A percentile compares a stretch with the other conserved stretches of the same genome.
phyloP scores from a whole-genome alignment of 495 filamentous ascomycete genomes.

The Talaromyces wortmannii region DNA sequence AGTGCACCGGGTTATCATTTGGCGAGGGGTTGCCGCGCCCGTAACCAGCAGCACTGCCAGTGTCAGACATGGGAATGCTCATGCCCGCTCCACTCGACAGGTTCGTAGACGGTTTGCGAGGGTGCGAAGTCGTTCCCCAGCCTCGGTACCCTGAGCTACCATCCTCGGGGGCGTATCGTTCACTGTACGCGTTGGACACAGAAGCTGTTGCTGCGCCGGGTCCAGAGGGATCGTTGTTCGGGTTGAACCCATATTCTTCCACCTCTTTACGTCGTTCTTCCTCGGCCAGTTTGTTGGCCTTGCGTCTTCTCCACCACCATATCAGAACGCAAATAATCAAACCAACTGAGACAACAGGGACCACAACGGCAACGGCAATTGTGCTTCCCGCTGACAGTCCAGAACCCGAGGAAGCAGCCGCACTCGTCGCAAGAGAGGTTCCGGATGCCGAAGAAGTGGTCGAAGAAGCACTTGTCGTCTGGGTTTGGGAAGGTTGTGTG shows the following conservation, averaged over 20 bases:
- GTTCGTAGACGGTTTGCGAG: conserved; percentile 80
- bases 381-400: conserved; percentile 57
- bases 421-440: conserved; percentile 21
- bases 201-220: conserved; percentile 46
- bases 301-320: conserved; percentile 81
- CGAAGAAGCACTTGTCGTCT: conserved; percentile 6
- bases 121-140: conserved; percentile 86
- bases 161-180: conserved; percentile 51
- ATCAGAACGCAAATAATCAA: conserved; percentile 68
- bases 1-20: conserved; percentile 52
- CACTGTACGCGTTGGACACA: conserved; percentile 37
- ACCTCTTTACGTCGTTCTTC: conserved; percentile 89
- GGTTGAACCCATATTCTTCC: conserved; percentile 94
- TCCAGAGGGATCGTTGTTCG: conserved; percentile 82
- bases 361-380: conserved; percentile 89
- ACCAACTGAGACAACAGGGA: conserved; percentile 85
- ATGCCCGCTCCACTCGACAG: conserved; percentile 67
- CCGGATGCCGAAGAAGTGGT: conserved; percentile 13
- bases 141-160: conserved; percentile 77
- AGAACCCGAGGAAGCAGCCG: conserved; percentile 16
- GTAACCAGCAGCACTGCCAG: conserved; percentile 45
- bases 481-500: conserved; percentile 6
- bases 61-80: conserved; percentile 70
- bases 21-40: conserved; percentile 58
- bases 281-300: conserved; percentile 74